A percentile compares a stretch with the other conserved stretches of the same genome.
These are phyloP conservation scores for Fusarium cyanostomum DNA, from an alignment of 2,329 filamentous ascomycete genomes.

Conservation along the genomic window DNA sequence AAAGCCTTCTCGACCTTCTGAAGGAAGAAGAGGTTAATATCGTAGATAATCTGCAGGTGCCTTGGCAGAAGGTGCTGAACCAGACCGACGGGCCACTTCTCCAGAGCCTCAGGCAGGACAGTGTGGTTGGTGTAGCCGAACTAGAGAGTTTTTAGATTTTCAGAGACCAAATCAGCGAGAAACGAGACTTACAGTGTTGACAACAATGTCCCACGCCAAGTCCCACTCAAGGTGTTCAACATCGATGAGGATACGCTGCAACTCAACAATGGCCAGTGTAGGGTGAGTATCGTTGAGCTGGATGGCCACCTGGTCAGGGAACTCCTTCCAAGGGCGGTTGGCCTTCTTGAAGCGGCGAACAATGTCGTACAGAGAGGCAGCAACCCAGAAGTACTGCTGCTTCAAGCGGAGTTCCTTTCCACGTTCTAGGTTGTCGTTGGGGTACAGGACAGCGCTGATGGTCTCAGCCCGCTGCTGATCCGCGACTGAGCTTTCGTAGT, in stretches of 20 bases:
- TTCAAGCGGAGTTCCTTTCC: conserved; percentile 98
- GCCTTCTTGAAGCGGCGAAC: conserved; percentile 98
- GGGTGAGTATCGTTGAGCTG: conserved; percentile 99
- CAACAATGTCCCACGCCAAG: conserved; percentile 85
- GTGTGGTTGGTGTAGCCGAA: conserved; percentile 99
- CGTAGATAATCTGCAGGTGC: conserved; percentile 96
- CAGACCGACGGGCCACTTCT: conserved; percentile 97
- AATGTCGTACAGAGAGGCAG: conserved; percentile 94
- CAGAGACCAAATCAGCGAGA: neutral
- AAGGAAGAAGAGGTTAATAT: conserved; percentile 95
- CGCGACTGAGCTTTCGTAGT: conserved; percentile 97
- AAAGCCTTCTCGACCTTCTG: conserved; percentile 90
- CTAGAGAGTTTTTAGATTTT: conserved; percentile 44
- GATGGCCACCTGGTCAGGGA: conserved; percentile 94
- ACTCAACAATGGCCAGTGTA: conserved; percentile 92
- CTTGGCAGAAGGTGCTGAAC: conserved; percentile 92
- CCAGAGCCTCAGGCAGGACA: conserved; percentile 92
- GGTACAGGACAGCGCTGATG: conserved; percentile 96
- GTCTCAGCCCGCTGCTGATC: conserved; percentile 99
- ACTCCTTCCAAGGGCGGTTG: conserved; percentile 88
- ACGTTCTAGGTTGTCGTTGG: conserved; percentile 95
- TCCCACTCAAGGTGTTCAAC: conserved; percentile 93
- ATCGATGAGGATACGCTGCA: conserved; percentile 92
- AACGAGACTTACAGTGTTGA: conserved; percentile 63
- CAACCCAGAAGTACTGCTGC: conserved; percentile 99